phyloP scores from a whole-genome alignment of 2,329 filamentous ascomycete species.

The Aspergillus aculeatinus region DNA sequence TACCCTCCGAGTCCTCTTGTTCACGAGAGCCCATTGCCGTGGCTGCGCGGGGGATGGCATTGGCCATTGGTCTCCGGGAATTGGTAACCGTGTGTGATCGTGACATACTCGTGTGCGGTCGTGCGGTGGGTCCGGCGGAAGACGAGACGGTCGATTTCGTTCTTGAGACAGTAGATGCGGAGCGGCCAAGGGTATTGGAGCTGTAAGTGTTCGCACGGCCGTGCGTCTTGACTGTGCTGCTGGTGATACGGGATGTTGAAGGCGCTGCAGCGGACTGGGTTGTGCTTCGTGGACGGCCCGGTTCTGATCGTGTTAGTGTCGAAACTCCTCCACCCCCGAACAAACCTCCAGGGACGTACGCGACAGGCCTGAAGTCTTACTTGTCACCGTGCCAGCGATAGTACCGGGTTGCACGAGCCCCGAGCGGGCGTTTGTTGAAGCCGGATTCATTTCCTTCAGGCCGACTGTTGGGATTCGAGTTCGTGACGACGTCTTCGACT shows the following conservation, averaged over 20 bases:
- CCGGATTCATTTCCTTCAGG: constrained; percentile 53
- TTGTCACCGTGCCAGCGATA: constrained; percentile 42
- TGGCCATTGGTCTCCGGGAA: constrained; percentile 48
- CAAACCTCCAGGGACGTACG: constrained; percentile 27
- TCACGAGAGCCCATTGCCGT: constrained; percentile 45
- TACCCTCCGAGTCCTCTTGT: constrained; percentile 37
- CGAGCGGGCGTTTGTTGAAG: constrained; percentile 54
- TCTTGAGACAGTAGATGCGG: constrained; percentile 46
- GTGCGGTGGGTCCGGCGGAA: constrained; percentile 56
- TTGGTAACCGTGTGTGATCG: constrained; percentile 56
- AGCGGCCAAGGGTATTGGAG: constrained; percentile 39
- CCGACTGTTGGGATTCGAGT: constrained; percentile 34
- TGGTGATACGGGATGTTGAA: constrained; percentile 30
- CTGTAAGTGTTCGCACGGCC: constrained; percentile 36
- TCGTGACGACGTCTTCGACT: constrained; percentile 27
- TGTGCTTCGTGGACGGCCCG: constrained; percentile 50
- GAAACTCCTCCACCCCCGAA: background rate
- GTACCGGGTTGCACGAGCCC: constrained; percentile 46
- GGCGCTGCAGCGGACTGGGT: constrained; percentile 48
- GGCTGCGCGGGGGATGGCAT: constrained; percentile 42
- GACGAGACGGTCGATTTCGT: constrained; percentile 55
- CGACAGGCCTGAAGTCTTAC: constrained; percentile 50
- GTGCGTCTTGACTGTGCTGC: constrained; percentile 46
- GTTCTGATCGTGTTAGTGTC: constrained; percentile 42
- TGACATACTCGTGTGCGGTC: constrained; percentile 46